A percentile compares a stretch with the other conserved stretches of the same genome.
phyloP scores from a whole-genome alignment of 2,329 filamentous ascomycete species.

The Cladobotryum protrusum region DNA sequence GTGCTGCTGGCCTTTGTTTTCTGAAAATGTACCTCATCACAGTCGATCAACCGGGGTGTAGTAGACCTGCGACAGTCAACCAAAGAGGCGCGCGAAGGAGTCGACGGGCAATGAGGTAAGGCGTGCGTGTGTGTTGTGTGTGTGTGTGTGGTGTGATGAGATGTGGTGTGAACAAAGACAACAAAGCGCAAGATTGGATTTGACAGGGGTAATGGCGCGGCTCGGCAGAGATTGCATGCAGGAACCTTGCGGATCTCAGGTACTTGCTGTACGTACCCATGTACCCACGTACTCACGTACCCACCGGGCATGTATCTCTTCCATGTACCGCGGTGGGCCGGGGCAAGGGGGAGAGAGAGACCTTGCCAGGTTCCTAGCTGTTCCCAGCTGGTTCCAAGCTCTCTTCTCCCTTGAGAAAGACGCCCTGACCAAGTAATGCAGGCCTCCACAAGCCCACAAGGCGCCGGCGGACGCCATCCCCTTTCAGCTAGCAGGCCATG shows the following conservation, averaged over 20 bases:
- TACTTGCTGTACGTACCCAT: not conserved
- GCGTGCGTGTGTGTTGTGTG: no score
- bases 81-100: no score
- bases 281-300: not conserved
- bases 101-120: no score
- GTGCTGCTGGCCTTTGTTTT: no score
- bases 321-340: no score
- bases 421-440: not conserved
- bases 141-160: not conserved
- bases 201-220: conserved; percentile 4
- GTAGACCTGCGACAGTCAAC: no score
- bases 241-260: conserved; percentile 10
- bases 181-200: conserved; percentile 1
- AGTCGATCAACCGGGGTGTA: no score
- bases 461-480: conserved; percentile 10
- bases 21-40: no score
- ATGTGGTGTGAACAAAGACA: not conserved
- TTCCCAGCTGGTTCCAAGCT: no score
- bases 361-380: no score
- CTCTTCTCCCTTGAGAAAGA: not conserved
- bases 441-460: conserved; percentile 1
- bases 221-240: conserved; percentile 14
- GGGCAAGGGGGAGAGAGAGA: no score
- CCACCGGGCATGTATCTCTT: no score
- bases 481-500: conserved; percentile 9